Evolutionary conservation across 768 basidiomycete species (phyloP), one percentile per base, ranked within the genome.

Genomic region (Pleurotus sapidus): DNA sequence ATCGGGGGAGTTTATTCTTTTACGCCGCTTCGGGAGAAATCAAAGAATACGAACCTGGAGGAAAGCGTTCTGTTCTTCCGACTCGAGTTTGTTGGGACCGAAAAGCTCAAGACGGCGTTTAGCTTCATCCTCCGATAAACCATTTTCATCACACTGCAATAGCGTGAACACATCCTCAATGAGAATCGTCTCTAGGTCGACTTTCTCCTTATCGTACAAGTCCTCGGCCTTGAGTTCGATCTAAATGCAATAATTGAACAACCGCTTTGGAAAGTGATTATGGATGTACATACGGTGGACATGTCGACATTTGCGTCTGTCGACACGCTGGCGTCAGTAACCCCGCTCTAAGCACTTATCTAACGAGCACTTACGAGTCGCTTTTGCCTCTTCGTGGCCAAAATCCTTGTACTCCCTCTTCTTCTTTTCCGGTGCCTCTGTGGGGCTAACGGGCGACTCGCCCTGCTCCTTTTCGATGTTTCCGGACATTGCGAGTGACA

Each of bases 171-270:
- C 95, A 67, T 98, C 96, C 64, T 94, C 93, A 70, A 98, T 90
- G 62, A 93, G 89, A 64, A 98, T 89, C 18, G 94, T 95, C 80
- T 98, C 96, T 59, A 98, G 81, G 74, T 98, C 96, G 74, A 98
- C 96, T 79, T 98, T 98, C 76, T 98, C 96, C 78, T 96, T 96
- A 75, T 97, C 95, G 72, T 97, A 98, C 49, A 95, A 75, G 71
- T 95, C 93, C 73, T 95, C 93, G 3, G 93, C 92, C 71, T 87
- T 93, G 64, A 95, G 82, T 74, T 94, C 89, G 59, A 95, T 95
- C 84, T 78, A n/a, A 79, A 56, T 39, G 24, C 27, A 17, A 34
- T 9, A 34, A 34, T 34, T 34, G 30, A 34, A 7, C 9, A 11
- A 34, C 30, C 30, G 30, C 30, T 8, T 3, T 30, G 9, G 30